Conservation (phyloP, 305 asterid species). For the Solanum aculeatissimum region DNA sequence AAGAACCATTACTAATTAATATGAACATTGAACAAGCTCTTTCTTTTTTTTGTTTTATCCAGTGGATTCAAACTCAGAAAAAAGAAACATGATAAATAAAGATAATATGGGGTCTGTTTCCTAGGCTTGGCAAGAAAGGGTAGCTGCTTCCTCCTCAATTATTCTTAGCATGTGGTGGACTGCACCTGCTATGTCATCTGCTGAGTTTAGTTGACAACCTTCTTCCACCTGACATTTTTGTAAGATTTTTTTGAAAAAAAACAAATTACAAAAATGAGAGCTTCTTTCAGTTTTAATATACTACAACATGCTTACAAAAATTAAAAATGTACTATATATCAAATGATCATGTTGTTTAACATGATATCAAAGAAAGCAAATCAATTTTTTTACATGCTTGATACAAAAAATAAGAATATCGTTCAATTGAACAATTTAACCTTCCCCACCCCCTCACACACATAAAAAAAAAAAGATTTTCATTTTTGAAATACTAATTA, state of each 20-base stretch:
- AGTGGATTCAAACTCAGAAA: neutral
- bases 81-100: neutral
- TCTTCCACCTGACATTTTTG: slow-evolving; percentile 54
- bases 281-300: neutral
- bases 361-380: neutral
- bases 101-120: neutral
- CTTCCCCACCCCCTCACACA: neutral
- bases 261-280: too few relatives aligned
- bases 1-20: neutral
- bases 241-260: neutral
- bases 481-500: neutral
- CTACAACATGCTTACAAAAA: neutral
- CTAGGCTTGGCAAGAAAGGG: slow-evolving; percentile 31
- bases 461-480: neutral
- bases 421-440: neutral
- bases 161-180: slow-evolving; percentile 71
- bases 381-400: neutral
- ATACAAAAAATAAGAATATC: neutral
- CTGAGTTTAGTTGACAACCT: slow-evolving; percentile 69
- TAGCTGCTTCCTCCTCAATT: slow-evolving; percentile 54
- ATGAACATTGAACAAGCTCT: neutral
- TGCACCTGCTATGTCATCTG: slow-evolving; percentile 67
- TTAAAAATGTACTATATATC: neutral
- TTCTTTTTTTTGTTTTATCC: neutral
- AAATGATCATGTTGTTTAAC: neutral